Base-by-base conservation (phyloP, 805 yeast genomes). In the Ogataea pilisensis region DNA sequence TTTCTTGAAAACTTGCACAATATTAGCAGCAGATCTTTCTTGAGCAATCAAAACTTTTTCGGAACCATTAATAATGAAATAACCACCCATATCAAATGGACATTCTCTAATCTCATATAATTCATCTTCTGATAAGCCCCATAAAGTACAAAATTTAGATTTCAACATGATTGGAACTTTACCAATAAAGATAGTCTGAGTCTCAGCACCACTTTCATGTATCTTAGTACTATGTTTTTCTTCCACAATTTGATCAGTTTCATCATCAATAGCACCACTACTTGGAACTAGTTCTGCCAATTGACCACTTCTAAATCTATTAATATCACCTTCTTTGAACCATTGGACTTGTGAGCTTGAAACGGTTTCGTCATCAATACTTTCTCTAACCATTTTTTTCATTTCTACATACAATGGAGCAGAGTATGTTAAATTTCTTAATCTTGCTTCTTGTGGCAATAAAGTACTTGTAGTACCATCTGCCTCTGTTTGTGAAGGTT, bases 1-100 rank as follows among this genome's bases (percentile, higher is more conserved):
- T 66, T 93, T 93, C 65, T 88, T 91, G 75, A 93, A 93, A 18
- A 93, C 99, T 70, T 93, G 99, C 29, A 93, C 99, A 51, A 93
- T 93, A 61, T 93, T 93, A 36, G 99, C 99, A 12, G 99, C 98
- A 45, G 93, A 82, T 64, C 99, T 80, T 68, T 93, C 99, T 69
- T 93, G 99, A 25, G 99, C 99, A 70, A 93, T 93, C 58, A 93
- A 73, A 42, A 93, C 99, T 65, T 93, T 93, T 64, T 93, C 99
- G 17, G 97, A 88, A 56, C 99, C 99, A 69, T 93, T 93, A 60
- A 93, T 93, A 54, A 93, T 90, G 62, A 93, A 93, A 66, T 93
- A 93, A 48, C 99, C 99, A 65, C 99, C 99, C 95, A 93, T 95
- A 74, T 93, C 99, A 66, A 87, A 93, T 25, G 99, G 99, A 69